Conservation (phyloP, 1,284 basidiomycete genomes). For the Lignosus rhinocerotis region DNA sequence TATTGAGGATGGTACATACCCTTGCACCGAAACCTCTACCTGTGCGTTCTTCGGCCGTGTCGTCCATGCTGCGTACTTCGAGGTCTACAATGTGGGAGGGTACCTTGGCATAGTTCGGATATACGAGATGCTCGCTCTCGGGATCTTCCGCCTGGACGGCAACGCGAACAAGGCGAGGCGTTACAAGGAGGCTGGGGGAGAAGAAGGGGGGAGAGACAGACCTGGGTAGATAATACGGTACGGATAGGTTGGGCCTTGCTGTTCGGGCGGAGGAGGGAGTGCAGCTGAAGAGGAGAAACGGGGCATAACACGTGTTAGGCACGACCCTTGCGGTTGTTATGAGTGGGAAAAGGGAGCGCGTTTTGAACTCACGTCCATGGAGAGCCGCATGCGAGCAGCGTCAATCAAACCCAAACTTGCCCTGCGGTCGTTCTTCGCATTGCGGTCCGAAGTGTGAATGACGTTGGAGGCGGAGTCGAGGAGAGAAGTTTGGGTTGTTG, state of each 20-base stretch:
- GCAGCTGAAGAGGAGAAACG: conserved; percentile 32
- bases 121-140: conserved; percentile 23
- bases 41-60: conserved; percentile 26
- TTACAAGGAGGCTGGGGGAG: conserved; percentile 10
- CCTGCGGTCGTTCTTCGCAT: conserved; percentile 24
- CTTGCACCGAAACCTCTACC: conserved; percentile 31
- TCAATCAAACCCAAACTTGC: conserved; percentile 35
- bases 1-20: conserved; percentile 23
- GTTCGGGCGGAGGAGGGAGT: conserved; percentile 34
- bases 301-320: conserved; percentile 40
- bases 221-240: conserved; percentile 28
- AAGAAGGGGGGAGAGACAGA: conserved; percentile 16
- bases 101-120: conserved; percentile 24
- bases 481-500: conserved; percentile 27
- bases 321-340: conserved; percentile 28
- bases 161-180: conserved; percentile 16
- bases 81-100: conserved; percentile 25
- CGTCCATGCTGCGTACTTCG: conserved; percentile 28
- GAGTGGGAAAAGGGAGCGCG: conserved; percentile 26
- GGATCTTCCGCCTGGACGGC: conserved; percentile 23
- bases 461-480: conserved; percentile 26
- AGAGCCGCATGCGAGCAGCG: conserved; percentile 35
- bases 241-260: conserved; percentile 28
- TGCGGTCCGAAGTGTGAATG: conserved; percentile 20
- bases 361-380: conserved; percentile 34